Evolutionary conservation across 2,329 filamentous ascomycete genomes (phyloP).

Genomic region (Fusarium chlamydosporum): DNA sequence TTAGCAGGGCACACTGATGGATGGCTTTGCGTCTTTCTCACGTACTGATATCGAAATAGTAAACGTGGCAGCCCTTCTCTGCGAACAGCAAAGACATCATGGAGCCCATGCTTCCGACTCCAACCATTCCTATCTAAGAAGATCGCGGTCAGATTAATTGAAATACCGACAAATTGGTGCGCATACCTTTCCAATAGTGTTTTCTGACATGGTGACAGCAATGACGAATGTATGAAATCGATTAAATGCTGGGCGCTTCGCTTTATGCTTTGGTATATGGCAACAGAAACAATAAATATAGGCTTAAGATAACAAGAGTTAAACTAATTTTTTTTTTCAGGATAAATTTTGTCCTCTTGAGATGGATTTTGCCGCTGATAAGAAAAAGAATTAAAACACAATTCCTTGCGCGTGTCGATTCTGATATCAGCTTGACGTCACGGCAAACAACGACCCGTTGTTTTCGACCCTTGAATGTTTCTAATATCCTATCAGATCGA

Average conservation of each 20-base stretch:
- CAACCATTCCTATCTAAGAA: conserved; percentile 2
- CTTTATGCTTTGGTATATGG: not conserved
- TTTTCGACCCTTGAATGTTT: not conserved
- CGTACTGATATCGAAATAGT: conserved; percentile 14
- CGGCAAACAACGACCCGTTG: not conserved
- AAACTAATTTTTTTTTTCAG: no score
- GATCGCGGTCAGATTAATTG: not conserved
- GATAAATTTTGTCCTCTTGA: no score
- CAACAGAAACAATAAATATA: no score
- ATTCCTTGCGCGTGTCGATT: not conserved
- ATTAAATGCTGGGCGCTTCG: no score
- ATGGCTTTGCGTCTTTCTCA: accelerated
- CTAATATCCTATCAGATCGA: not conserved
- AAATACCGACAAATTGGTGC: accelerated
- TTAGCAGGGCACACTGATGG: accelerated
- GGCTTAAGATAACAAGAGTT: no score
- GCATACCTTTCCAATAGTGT: not conserved
- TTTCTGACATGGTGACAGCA: not conserved
- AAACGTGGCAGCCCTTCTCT: conserved; percentile 10
- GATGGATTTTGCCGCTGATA: not conserved
- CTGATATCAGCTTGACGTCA: conserved; percentile 13
- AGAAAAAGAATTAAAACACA: no score
- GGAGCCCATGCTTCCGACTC: conserved; percentile 6
- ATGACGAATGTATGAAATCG: no score
- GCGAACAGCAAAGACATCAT: conserved; percentile 17